Base-by-base conservation (phyloP, 345 rosid genomes). In the Ricinus communis region DNA sequence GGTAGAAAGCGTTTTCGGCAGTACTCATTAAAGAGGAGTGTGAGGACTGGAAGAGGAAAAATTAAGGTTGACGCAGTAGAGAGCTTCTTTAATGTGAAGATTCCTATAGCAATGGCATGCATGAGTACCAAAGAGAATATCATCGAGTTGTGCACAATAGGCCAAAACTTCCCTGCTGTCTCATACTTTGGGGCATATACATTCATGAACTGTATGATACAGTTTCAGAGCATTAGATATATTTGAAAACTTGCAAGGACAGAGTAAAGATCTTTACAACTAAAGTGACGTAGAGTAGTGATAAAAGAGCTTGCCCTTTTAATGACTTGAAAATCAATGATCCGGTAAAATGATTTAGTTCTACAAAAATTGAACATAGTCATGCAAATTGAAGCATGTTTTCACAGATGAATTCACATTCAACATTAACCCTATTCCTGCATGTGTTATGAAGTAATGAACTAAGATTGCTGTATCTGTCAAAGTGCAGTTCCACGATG, bases 1-100 rank as follows among this genome's bases (percentile, higher is more conserved):
- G 98, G 98, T 61, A 85, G 84, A 88, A 94, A 94, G 72, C 98
- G 89, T 82, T 90, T 94, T 67, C 97, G 90, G 81, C 98, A 94
- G 83, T 91, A 94, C 85, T 88, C 97, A 25, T 94, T 94, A 66
- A 94, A 94, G 55, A 94, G 95, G 73, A 94, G 93, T 2, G 98
- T 94, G 71, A 88, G 82, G 55, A 86, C 36, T 28, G 93, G 91
- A 72, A 94, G 97, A 71, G 98, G 98, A 60, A 85, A 57, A 56
- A 89, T 71, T 62, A 87, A 81, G 69, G 87, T 83, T 6, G 96
- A 71, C 38, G 99, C 97, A 41, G 84, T 68, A 52, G 95, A 66
- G 71, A 91, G 88, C 77, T 91, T 90, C 87, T 95, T 95, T 68
- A 86, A 54, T 0, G 91, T 82, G 70, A 95, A 95, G 24, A 95